These are phyloP conservation scores for Plenodomus biglobosus DNA, from an alignment of 2,329 filamentous ascomycete genomes.

Conservation along the genomic window DNA sequence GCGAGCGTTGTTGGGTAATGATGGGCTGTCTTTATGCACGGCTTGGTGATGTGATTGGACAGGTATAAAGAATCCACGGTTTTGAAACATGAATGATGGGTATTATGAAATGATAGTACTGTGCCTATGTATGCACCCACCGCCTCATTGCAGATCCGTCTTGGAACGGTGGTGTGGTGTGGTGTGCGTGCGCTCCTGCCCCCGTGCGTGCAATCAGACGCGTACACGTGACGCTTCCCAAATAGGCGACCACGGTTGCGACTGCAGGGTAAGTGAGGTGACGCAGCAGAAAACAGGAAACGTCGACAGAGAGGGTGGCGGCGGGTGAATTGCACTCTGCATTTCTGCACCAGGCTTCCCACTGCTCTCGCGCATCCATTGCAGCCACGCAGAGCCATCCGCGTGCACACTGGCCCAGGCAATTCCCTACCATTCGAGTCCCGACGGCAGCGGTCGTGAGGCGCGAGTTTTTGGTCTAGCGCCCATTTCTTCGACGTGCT, in stretches of 20 bases:
- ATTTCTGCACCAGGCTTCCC: background rate
- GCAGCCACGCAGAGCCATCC: background rate
- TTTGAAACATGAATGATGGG: conserved; percentile 6
- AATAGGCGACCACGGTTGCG: conserved; percentile 25
- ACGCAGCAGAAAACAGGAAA: conserved; percentile 18
- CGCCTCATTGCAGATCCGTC: background rate
- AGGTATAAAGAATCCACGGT: conserved; percentile 9
- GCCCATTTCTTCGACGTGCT: conserved; percentile 36
- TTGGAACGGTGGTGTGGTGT: conserved; percentile 5
- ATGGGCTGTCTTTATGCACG: conserved; percentile 9
- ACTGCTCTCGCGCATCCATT: background rate
- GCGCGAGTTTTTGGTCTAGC: conserved; percentile 40
- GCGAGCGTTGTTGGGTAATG: conserved; percentile 15
- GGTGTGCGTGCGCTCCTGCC: conserved; percentile 8
- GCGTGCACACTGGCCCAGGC: too few species aligned
- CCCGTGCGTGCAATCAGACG: conserved; percentile 1
- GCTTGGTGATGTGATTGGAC: conserved; percentile 22
- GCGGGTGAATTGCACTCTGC: conserved; percentile 29
- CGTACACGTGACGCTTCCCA: conserved; percentile 35
- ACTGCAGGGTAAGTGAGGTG: conserved; percentile 19
- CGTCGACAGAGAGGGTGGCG: conserved; percentile 10
- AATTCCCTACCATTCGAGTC: too few species aligned
- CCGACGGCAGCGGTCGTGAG: conserved; percentile 5
- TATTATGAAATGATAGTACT: conserved; percentile 14
- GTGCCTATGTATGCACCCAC: background rate